These are phyloP conservation scores for Fusarium sp. DNA, from an alignment of 2,329 filamentous ascomycete genomes.

Conservation along the genomic window DNA sequence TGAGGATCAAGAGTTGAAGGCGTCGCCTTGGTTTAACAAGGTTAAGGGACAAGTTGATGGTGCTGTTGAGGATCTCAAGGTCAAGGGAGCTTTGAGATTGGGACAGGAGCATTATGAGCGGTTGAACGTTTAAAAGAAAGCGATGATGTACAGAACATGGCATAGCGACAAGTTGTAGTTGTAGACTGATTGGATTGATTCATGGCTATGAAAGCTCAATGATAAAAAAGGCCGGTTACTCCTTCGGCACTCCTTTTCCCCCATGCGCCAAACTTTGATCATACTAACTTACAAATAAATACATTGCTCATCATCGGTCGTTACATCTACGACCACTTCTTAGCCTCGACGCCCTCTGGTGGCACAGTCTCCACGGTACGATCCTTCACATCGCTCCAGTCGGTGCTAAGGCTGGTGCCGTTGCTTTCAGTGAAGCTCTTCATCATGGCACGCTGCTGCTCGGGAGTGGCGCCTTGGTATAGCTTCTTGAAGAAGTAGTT, in stretches of 20 bases:
- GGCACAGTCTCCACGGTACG: slow-evolving; percentile 77
- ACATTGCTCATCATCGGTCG: neutral
- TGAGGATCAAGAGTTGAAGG: slow-evolving; percentile 41
- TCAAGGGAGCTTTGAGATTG: slow-evolving; percentile 35
- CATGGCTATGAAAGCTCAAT: slow-evolving; percentile 2
- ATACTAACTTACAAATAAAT: neutral
- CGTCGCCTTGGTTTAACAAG: slow-evolving; percentile 42
- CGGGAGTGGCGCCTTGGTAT: slow-evolving; percentile 79
- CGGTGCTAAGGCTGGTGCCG: slow-evolving; percentile 90
- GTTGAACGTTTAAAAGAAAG: slow-evolving; percentile 22
- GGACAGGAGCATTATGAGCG: slow-evolving; percentile 27
- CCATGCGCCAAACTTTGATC: slow-evolving; percentile 24
- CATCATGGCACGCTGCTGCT: slow-evolving; percentile 93
- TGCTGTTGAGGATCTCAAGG: slow-evolving; percentile 20
- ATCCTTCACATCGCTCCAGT: slow-evolving; percentile 84
- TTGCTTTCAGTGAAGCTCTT: slow-evolving; percentile 97
- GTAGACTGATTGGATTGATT: slow-evolving; percentile 4
- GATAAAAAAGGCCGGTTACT: slow-evolving; percentile 1
- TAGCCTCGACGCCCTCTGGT: slow-evolving; percentile 81
- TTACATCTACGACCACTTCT: slow-evolving; percentile 67
- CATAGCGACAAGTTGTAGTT: slow-evolving; percentile 11
- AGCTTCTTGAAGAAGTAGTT: slow-evolving; percentile 91
- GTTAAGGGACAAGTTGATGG: slow-evolving; percentile 22
- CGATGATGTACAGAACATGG: slow-evolving; percentile 2
- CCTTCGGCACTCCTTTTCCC: slow-evolving; percentile 25